These are phyloP conservation scores for Cercospora sp. DNA, from an alignment of 2,329 filamentous ascomycete genomes.

Conservation along the genomic window DNA sequence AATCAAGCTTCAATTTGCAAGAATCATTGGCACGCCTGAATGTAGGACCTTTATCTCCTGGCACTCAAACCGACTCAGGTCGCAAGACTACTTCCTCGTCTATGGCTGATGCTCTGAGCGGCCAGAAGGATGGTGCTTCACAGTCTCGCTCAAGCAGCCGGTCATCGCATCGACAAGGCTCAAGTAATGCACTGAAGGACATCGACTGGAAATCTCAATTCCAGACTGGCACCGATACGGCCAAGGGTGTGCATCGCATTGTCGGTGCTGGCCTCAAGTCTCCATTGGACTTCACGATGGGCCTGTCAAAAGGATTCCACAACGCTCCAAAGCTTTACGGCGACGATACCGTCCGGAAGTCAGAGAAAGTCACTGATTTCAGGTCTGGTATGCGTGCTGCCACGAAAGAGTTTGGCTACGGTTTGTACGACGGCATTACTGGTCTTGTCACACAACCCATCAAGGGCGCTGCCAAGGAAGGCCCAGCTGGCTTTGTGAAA, in stretches of 20 bases:
- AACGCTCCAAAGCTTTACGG: conserved; percentile 85
- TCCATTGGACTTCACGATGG: conserved; percentile 82
- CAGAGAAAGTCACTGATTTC: conserved; percentile 75
- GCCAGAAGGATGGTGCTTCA: conserved; percentile 22
- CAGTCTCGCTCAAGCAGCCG: conserved; percentile 30
- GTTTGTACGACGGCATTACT: conserved; percentile 73
- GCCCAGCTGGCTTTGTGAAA: conserved; percentile 66
- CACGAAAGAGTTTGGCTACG: conserved; percentile 65
- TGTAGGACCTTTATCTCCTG: conserved; percentile 26
- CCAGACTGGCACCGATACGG: conserved; percentile 36
- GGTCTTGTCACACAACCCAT: conserved; percentile 73
- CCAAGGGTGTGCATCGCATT: conserved; percentile 41
- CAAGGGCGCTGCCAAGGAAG: conserved; percentile 63
- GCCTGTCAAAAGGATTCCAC: conserved; percentile 80
- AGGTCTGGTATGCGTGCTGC: conserved; percentile 75
- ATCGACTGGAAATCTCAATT: conserved; percentile 25
- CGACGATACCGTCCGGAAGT: conserved; percentile 75
- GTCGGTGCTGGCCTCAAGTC: conserved; percentile 58
- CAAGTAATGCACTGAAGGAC: conserved; percentile 12
- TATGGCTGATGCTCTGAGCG: conserved; percentile 30
- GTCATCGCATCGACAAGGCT: conserved; percentile 17
- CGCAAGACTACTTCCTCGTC: conserved; percentile 22
- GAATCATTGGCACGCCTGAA: conserved; percentile 34
- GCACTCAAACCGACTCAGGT: conserved; percentile 9
- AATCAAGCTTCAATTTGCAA: conserved; percentile 36